phyloP scores from a whole-genome alignment of 768 basidiomycete species.

The Leccinum variicolor region DNA sequence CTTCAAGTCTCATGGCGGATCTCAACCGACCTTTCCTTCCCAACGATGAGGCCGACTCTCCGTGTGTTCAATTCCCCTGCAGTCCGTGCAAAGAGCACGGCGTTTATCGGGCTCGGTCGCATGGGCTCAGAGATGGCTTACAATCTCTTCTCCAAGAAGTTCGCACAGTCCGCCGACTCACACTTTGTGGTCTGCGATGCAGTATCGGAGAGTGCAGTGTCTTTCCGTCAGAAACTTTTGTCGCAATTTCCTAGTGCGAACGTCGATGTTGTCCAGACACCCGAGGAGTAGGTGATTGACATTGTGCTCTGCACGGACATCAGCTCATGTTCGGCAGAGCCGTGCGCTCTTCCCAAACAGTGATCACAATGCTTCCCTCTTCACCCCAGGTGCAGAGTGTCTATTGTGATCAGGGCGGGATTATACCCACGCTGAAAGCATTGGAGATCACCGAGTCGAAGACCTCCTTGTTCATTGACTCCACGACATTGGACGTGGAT shows the following conservation, averaged over 20 bases:
- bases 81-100: slow-evolving; percentile 51
- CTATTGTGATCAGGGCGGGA: slow-evolving; percentile 57
- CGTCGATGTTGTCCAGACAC: slow-evolving; percentile 57
- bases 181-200: slow-evolving; percentile 81
- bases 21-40: background rate
- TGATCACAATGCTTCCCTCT: slow-evolving; percentile 91
- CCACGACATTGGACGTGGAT: slow-evolving; percentile 83
- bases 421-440: slow-evolving; percentile 58
- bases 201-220: slow-evolving; percentile 50
- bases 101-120: slow-evolving; percentile 83
- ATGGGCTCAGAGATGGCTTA: slow-evolving; percentile 89
- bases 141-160: slow-evolving; percentile 78
- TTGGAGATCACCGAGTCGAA: slow-evolving; percentile 38
- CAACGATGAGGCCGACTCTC: slow-evolving; percentile 50
- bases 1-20: background rate
- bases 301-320: background rate
- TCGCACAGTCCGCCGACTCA: slow-evolving; percentile 47
- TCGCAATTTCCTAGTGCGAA: slow-evolving; percentile 56
- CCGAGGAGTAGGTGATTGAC: slow-evolving; percentile 61
- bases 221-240: slow-evolving; percentile 56
- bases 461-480: slow-evolving; percentile 75
- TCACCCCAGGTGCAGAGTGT: slow-evolving; percentile 83
- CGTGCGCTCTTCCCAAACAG: slow-evolving; percentile 54
- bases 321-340: slow-evolving; percentile 44
- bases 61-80: slow-evolving; percentile 37